phyloP scores from a whole-genome alignment of 306 rosid genomes.

The Vigna unguiculata region DNA sequence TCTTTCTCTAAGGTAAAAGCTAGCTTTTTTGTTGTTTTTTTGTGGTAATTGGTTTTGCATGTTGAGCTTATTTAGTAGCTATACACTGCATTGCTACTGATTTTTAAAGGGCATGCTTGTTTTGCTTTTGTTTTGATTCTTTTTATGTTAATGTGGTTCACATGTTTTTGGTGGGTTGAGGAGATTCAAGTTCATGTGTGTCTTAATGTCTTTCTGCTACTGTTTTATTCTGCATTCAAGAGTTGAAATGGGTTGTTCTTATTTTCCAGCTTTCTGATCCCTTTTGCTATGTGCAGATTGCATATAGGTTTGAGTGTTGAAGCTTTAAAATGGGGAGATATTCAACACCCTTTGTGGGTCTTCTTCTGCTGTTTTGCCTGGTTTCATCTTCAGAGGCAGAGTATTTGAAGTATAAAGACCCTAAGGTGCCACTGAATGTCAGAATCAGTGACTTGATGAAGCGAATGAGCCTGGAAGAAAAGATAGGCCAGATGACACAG shows the following conservation, averaged over 20 bases:
- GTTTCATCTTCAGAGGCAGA: constrained; percentile 59
- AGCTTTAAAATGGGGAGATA: constrained; percentile 56
- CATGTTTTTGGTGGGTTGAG: not conserved
- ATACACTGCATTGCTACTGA: not conserved
- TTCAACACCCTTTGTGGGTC: constrained; percentile 53
- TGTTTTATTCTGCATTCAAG: constrained; percentile 1
- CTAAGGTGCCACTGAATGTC: constrained; percentile 61
- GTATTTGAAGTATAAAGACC: constrained; percentile 76
- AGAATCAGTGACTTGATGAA: constrained; percentile 75
- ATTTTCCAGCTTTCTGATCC: not conserved
- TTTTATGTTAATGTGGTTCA: constrained; percentile 26
- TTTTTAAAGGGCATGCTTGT: constrained; percentile 5
- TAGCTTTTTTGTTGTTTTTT: not conserved
- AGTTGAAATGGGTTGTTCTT: constrained; percentile 15
- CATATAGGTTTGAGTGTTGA: constrained; percentile 37
- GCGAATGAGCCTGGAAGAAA: constrained; percentile 78
- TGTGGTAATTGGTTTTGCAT: not conserved
- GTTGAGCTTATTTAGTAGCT: constrained; percentile 7
- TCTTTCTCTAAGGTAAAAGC: not conserved
- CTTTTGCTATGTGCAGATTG: constrained; percentile 43
- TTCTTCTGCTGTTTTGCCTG: constrained; percentile 62
- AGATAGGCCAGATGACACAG: constrained; percentile 96
- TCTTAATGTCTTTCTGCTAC: not conserved
- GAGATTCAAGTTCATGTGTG: not conserved
- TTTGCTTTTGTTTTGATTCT: constrained; percentile 7